Conservation (phyloP, 192 early-diverging fungal species). For the Bifiguratus adelaidae region DNA sequence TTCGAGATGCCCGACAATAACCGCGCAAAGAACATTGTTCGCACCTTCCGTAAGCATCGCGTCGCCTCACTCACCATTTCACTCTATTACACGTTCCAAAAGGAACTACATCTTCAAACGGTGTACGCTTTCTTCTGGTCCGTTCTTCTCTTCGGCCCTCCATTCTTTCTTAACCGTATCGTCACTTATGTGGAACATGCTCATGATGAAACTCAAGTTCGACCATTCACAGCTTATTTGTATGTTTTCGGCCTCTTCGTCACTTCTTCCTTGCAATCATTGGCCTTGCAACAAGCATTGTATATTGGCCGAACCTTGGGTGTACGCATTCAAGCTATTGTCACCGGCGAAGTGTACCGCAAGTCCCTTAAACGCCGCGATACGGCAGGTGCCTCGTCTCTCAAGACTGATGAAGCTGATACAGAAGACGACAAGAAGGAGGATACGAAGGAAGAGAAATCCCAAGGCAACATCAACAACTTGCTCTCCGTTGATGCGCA, state of each 20-base stretch:
- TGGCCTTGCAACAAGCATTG: constrained; percentile 36
- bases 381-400: neutral
- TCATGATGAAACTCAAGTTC: constrained; percentile 15
- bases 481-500: constrained; percentile 52
- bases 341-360: constrained; percentile 20
- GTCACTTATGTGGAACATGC: constrained; percentile 33
- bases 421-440: constrained; percentile 8
- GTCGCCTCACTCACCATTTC: constrained; percentile 10
- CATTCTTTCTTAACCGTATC: constrained; percentile 48
- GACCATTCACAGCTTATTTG: constrained; percentile 32
- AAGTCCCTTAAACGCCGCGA: constrained; percentile 27
- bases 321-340: constrained; percentile 40
- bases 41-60: constrained; percentile 2
- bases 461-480: constrained; percentile 46
- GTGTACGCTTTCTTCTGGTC: constrained; percentile 15
- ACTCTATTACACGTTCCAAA: constrained; percentile 21
- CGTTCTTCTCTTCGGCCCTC: constrained; percentile 28
- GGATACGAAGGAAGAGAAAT: constrained; percentile 12
- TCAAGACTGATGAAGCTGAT: neutral
- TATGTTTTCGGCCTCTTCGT: constrained; percentile 51
- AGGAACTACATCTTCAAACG: constrained; percentile 29
- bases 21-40: constrained; percentile 18
- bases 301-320: constrained; percentile 55
- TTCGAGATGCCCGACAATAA: constrained; percentile 34
- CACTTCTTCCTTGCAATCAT: constrained; percentile 25